These are phyloP conservation scores for Huntiella savannae DNA, from an alignment of 2,329 filamentous ascomycete species.

Conservation along the genomic window DNA sequence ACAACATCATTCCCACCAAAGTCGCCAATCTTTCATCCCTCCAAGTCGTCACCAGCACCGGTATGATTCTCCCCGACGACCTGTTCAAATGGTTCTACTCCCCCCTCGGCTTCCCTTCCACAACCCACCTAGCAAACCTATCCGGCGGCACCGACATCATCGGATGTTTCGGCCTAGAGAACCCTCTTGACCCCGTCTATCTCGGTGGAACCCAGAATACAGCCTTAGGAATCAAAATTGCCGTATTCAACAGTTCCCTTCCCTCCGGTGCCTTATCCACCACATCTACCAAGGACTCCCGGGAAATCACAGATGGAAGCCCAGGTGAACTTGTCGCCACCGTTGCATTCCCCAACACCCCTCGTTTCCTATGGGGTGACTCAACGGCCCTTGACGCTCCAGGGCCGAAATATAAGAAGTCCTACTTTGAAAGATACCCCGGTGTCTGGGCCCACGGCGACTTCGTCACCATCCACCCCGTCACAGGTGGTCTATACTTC, in stretches of 20 bases:
- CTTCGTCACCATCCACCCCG: constrained; percentile 50
- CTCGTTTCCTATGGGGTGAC: constrained; percentile 46
- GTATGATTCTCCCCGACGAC: constrained; percentile 62
- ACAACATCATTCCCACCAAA: constrained; percentile 39
- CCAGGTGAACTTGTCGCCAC: constrained; percentile 60
- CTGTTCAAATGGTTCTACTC: constrained; percentile 62
- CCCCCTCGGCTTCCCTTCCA: constrained; percentile 46
- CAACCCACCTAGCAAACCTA: constrained; percentile 52
- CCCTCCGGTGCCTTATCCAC: constrained; percentile 21
- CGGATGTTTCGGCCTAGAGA: constrained; percentile 42
- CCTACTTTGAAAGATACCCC: constrained; percentile 43
- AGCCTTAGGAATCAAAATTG: constrained; percentile 30
- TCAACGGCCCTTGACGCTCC: constrained; percentile 16
- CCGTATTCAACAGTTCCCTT: constrained; percentile 41
- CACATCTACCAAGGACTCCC: constrained; percentile 14
- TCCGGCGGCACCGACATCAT: constrained; percentile 62
- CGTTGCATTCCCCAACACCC: constrained; percentile 55
- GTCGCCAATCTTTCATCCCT: constrained; percentile 44
- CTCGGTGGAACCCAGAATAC: constrained; percentile 33
- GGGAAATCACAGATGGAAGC: constrained; percentile 33
- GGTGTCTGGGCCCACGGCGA: constrained; percentile 71
- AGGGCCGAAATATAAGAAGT: constrained; percentile 36
- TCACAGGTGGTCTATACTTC: constrained; percentile 45
- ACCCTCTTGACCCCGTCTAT: constrained; percentile 43
- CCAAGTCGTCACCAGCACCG: constrained; percentile 47